Evolutionary conservation across 768 basidiomycete genomes (phyloP).

Genomic region (Boletus sp.): DNA sequence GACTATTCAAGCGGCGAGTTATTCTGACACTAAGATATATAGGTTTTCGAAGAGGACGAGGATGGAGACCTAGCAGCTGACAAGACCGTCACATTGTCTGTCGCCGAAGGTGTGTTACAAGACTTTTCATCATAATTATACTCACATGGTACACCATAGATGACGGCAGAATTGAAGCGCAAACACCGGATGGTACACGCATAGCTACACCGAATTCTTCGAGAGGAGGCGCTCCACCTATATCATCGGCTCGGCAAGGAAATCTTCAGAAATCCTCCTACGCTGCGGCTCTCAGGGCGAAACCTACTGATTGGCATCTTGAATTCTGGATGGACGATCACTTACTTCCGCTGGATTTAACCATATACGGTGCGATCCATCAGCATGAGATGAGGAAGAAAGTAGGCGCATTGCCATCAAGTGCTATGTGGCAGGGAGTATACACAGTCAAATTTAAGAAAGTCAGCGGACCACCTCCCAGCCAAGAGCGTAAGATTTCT

Average conservation of each 20-base stretch:
- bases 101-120: constrained; percentile 64
- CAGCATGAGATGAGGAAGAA: constrained; percentile 85
- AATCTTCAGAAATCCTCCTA: constrained; percentile 64
- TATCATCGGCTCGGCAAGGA: constrained; percentile 32
- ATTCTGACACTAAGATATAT: constrained; percentile 14
- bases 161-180: constrained; percentile 91
- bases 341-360: constrained; percentile 78
- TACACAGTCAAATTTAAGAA: constrained; percentile 95
- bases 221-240: constrained; percentile 43
- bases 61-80: constrained; percentile 73
- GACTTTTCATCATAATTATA: background rate
- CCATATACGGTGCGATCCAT: constrained; percentile 95
- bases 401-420: constrained; percentile 57
- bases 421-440: constrained; percentile 84
- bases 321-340: constrained; percentile 95
- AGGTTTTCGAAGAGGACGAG: constrained; percentile 86
- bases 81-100: constrained; percentile 82
- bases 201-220: constrained; percentile 80
- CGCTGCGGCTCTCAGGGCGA: constrained; percentile 89
- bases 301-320: constrained; percentile 95
- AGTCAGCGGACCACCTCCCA: constrained; percentile 75
- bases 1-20: background rate
- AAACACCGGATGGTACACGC: constrained; percentile 95
- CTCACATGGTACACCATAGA: constrained; percentile 45
- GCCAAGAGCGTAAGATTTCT: constrained; percentile 52